phyloP scores from a whole-genome alignment of 495 filamentous ascomycete genomes.

The Podospora comata region DNA sequence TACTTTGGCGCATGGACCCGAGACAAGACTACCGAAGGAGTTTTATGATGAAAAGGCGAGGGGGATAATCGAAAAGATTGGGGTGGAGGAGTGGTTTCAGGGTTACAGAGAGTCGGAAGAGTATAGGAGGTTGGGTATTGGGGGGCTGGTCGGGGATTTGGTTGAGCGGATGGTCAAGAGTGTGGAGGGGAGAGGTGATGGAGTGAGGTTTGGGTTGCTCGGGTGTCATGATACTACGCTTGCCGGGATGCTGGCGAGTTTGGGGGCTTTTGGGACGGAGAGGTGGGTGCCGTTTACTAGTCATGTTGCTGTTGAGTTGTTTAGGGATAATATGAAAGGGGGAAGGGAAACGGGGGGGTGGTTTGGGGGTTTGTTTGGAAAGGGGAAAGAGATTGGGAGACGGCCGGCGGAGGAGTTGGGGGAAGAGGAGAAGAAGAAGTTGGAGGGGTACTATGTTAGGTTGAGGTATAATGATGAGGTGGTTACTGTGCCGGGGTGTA shows the following conservation, averaged over 20 bases:
- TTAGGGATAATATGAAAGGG: constrained; percentile 48
- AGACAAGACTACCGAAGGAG: constrained; percentile 70
- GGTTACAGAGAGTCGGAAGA: constrained; percentile 81
- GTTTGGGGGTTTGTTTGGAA: constrained; percentile 12
- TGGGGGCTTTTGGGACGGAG: constrained; percentile 71
- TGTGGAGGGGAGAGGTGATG: constrained; percentile 57
- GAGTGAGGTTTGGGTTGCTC: constrained; percentile 58
- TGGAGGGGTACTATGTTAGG: constrained; percentile 84
- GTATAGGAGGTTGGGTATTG: constrained; percentile 84
- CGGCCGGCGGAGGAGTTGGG: constrained; percentile 49
- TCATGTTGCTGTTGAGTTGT: constrained; percentile 88
- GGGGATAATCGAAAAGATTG: constrained; percentile 71
- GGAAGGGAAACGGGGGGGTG: constrained; percentile 45
- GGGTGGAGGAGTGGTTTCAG: constrained; percentile 88
- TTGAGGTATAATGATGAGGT: constrained; percentile 85
- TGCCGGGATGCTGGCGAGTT: constrained; percentile 68
- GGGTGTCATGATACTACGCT: constrained; percentile 96
- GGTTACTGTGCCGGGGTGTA: constrained; percentile 79
- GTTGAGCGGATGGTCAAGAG: constrained; percentile 78
- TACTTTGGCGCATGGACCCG: constrained; percentile 78
- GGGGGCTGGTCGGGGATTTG: constrained; percentile 77
- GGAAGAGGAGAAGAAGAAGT: constrained; percentile 48
- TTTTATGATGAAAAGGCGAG: constrained; percentile 80
- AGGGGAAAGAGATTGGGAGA: constrained; percentile 43
- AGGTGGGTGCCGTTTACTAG: constrained; percentile 91